Percentiles rank a stretch among this genome's conserved stretches.
Evolutionary conservation across 805 yeast species (phyloP).

Genomic region (Saccharomycopsis sp.): DNA sequence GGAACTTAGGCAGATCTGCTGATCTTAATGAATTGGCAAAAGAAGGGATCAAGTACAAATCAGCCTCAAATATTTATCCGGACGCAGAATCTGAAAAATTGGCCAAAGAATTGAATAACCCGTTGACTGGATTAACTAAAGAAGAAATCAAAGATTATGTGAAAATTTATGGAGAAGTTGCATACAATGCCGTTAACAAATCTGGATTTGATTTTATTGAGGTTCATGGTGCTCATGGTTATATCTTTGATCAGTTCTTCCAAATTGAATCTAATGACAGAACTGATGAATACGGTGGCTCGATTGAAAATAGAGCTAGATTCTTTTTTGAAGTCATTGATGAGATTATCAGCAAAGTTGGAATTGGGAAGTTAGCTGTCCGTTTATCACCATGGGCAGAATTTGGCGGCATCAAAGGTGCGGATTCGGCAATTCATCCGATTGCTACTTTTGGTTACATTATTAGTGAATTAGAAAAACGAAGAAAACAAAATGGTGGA

Average conservation of each 20-base stretch:
- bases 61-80: constrained; percentile 35
- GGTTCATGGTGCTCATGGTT: constrained; percentile 60
- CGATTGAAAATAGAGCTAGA: constrained; percentile 49
- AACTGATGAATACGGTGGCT: constrained; percentile 59
- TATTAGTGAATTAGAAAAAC: constrained; percentile 19
- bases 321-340: constrained; percentile 44
- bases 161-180: constrained; percentile 37
- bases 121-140: constrained; percentile 31
- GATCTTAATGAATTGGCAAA: constrained; percentile 31
- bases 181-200: constrained; percentile 40
- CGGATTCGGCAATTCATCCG: constrained; percentile 29
- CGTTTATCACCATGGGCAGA: constrained; percentile 42
- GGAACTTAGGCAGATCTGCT: constrained; percentile 44
- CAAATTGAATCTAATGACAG: constrained; percentile 42
- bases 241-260: constrained; percentile 43
- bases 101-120: constrained; percentile 31
- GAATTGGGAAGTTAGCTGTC: constrained; percentile 42
- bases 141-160: constrained; percentile 38
- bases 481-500: constrained; percentile 14
- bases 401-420: constrained; percentile 36
- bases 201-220: constrained; percentile 57
- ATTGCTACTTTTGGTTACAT: constrained; percentile 30
- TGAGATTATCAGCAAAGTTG: constrained; percentile 43
- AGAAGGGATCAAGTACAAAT: constrained; percentile 33
- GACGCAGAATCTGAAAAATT: constrained; percentile 31